phyloP scores from a whole-genome alignment of 169 alveolate species.

The Neospora caninum region DNA sequence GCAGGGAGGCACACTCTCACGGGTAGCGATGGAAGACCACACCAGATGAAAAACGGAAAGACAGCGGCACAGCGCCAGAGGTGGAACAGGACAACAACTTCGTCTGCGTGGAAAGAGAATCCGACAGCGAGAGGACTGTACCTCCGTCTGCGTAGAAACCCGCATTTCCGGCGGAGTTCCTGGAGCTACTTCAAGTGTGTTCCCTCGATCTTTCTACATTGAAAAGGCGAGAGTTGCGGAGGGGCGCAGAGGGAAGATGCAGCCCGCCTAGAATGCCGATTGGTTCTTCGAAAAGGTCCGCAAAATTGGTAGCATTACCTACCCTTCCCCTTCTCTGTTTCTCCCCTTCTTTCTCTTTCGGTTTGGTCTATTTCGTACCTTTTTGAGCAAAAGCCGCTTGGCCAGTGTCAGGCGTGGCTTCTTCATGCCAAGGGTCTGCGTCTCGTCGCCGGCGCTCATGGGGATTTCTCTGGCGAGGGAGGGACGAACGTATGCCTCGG shows the following conservation, averaged over 20 bases:
- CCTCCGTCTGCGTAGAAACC: no score
- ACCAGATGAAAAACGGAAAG: no score
- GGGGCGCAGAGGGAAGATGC: background rate
- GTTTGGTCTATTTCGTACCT: background rate
- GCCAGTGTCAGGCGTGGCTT: background rate
- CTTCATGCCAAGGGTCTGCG: background rate
- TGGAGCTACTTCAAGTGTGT: no score
- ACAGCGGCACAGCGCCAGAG: no score
- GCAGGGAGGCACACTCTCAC: no score
- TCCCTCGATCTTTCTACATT: background rate
- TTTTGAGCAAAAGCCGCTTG: background rate
- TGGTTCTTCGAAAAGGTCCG: no score
- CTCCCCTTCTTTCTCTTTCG: background rate
- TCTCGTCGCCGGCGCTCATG: background rate
- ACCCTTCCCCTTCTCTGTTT: background rate
- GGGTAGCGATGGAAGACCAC: no score
- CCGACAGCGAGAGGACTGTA: no score
- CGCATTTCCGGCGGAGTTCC: no score
- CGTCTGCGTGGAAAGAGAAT: no score
- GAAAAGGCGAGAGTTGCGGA: background rate
- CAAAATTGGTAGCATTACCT: background rate
- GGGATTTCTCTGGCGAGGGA: conserved; percentile 27
- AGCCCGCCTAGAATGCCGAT: background rate
- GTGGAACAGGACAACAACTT: no score
- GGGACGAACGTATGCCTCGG: conserved; percentile 10